A percentile compares a stretch with the other conserved stretches of the same genome.
These are phyloP conservation scores for Dictyostelium intermedium DNA, from an alignment of 78 protist genomes.

Conservation along the genomic window DNA sequence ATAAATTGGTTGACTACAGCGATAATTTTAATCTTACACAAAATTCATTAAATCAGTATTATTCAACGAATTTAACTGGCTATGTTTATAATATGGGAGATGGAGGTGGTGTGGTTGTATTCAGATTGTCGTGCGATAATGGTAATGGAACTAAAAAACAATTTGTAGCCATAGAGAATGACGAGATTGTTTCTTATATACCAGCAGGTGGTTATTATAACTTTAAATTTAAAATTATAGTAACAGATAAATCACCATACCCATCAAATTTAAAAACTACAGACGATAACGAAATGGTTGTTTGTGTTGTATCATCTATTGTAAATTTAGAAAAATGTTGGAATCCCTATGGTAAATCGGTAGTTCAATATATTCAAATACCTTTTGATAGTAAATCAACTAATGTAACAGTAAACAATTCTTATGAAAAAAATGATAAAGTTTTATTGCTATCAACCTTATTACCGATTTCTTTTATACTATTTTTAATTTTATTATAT, in stretches of 20 bases:
- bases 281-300: background rate
- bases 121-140: background rate
- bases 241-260: background rate
- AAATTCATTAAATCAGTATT: background rate
- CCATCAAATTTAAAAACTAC: background rate
- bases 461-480: background rate
- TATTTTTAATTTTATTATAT: background rate
- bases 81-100: background rate
- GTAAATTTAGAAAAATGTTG: conserved; percentile 10
- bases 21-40: background rate
- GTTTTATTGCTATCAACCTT: background rate
- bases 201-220: background rate
- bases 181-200: background rate
- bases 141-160: background rate
- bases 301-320: background rate
- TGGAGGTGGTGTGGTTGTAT: background rate
- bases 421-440: background rate
- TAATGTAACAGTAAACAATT: background rate
- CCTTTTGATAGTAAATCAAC: background rate
- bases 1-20: background rate
- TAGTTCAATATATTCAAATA: background rate
- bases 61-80: background rate
- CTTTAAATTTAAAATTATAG: background rate
- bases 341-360: conserved; percentile 1
- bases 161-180: background rate